These are phyloP conservation scores for Phytophthora hybrid DNA, from an alignment of 352 stramenopile genomes.

Conservation along the genomic window DNA sequence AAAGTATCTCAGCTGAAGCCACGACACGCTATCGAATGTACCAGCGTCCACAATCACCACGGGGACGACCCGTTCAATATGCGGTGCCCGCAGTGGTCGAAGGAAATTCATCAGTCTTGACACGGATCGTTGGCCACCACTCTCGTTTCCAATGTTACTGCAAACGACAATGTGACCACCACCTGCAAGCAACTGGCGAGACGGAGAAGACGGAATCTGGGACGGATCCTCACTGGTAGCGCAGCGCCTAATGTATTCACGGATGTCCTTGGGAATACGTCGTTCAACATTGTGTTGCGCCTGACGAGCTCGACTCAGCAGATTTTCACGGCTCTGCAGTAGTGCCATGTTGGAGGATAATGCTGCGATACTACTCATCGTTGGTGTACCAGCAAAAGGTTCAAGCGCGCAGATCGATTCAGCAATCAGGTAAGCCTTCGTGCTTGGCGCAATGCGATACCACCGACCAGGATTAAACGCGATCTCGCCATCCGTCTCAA, in stretches of 20 bases:
- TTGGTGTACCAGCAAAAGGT: constrained; percentile 44
- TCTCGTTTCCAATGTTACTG: constrained; percentile 78
- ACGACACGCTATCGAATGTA: constrained; percentile 71
- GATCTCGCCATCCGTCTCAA: constrained; percentile 73
- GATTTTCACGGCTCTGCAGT: constrained; percentile 48
- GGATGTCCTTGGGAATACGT: constrained; percentile 66
- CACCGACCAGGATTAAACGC: constrained; percentile 79
- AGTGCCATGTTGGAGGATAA: constrained; percentile 46
- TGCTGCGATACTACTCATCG: constrained; percentile 36
- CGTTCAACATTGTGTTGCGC: constrained; percentile 81
- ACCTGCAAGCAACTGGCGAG: constrained; percentile 45
- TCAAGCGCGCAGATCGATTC: constrained; percentile 69
- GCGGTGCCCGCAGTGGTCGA: constrained; percentile 70
- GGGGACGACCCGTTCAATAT: constrained; percentile 70
- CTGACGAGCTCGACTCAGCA: constrained; percentile 59
- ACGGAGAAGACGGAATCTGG: constrained; percentile 50
- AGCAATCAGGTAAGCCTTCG: constrained; percentile 80
- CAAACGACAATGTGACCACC: constrained; percentile 87
- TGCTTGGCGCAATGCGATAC: constrained; percentile 59
- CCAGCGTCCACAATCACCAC: constrained; percentile 83
- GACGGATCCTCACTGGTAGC: constrained; percentile 40
- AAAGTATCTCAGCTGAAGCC: constrained; percentile 73
- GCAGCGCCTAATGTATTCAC: constrained; percentile 65
- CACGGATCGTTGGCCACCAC: constrained; percentile 61
- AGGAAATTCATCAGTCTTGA: constrained; percentile 82